Percentiles rank a stretch among this genome's conserved stretches.
Evolutionary conservation across 2,329 filamentous ascomycete genomes (phyloP).

Genomic region (Chaetomiaceae sp.): DNA sequence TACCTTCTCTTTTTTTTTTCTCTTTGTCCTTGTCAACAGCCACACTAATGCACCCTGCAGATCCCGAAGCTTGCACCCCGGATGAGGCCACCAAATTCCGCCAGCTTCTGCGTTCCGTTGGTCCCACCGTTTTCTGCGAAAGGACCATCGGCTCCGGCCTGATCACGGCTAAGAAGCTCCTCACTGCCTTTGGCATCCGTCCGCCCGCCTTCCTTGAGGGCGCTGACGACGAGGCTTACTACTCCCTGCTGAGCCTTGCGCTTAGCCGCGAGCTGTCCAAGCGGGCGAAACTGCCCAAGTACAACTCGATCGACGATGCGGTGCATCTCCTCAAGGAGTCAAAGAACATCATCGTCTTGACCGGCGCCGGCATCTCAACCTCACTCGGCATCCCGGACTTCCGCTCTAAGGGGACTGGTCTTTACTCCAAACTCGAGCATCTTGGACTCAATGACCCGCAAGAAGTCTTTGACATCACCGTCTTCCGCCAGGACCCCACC

Average conservation of each 20-base stretch:
- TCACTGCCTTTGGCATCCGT: constrained; percentile 78
- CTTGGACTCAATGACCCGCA: constrained; percentile 80
- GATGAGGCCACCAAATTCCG: constrained; percentile 67
- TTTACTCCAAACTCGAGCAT: constrained; percentile 80
- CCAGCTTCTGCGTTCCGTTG: constrained; percentile 67
- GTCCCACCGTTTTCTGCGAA: constrained; percentile 72
- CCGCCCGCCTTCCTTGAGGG: constrained; percentile 71
- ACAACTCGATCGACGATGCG: constrained; percentile 86
- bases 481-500: constrained; percentile 80
- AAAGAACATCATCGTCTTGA: constrained; percentile 87
- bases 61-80: constrained; percentile 55
- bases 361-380: constrained; percentile 93
- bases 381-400: constrained; percentile 97
- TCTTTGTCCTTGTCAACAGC: constrained; percentile 19
- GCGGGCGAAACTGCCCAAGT: constrained; percentile 70
- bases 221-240: constrained; percentile 68
- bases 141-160: constrained; percentile 64
- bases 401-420: constrained; percentile 83
- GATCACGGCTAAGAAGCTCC: constrained; percentile 75
- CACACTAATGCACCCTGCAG: constrained; percentile 23
- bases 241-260: constrained; percentile 68
- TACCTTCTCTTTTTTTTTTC: constrained; percentile 7
- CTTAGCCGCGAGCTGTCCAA: constrained; percentile 78
- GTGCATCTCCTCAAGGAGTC: constrained; percentile 68
- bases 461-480: constrained; percentile 87